A percentile compares a stretch with the other conserved stretches of the same genome.
Evolutionary conservation across 768 basidiomycete species (phyloP).

Genomic region (Boletellus ananas): DNA sequence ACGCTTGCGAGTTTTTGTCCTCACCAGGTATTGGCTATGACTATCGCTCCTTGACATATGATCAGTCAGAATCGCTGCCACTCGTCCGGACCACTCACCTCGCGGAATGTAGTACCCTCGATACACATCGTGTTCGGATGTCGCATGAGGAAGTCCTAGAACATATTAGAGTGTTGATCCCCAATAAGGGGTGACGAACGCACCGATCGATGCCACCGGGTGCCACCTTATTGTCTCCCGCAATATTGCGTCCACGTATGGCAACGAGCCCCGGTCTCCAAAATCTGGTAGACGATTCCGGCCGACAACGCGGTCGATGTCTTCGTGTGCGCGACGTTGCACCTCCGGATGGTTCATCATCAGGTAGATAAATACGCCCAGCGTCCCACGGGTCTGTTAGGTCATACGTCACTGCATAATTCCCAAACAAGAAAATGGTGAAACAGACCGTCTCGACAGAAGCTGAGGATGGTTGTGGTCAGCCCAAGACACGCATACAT

Average conservation of each 20-base stretch:
- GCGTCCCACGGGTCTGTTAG: constrained; percentile 24
- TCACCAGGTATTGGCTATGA: constrained; percentile 15
- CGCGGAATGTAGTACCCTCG: constrained; percentile 34
- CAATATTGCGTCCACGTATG: constrained; percentile 34
- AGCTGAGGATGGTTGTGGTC: constrained; percentile 13
- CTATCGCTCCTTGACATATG: constrained; percentile 2
- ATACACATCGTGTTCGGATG: constrained; percentile 35
- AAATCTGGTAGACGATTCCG: constrained; percentile 29
- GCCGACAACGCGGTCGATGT: constrained; percentile 32
- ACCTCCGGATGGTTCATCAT: too few relatives aligned
- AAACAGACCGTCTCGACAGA: constrained; percentile 30
- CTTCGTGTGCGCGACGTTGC: constrained; percentile 27
- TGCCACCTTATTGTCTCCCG: constrained; percentile 33
- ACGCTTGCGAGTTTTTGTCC: neutral
- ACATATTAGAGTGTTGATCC: neutral
- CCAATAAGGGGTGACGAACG: neutral
- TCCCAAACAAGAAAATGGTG: neutral
- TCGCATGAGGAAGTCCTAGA: constrained; percentile 40
- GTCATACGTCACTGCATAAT: neutral
- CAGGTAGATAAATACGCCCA: too few relatives aligned
- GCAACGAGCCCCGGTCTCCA: constrained; percentile 25
- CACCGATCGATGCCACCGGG: constrained; percentile 24
- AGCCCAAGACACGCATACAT: neutral
- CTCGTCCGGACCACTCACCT: neutral
- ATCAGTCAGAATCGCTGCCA: neutral